These are phyloP conservation scores for Suillus fuscotomentosus DNA, from an alignment of 768 basidiomycete genomes.

Conservation along the genomic window DNA sequence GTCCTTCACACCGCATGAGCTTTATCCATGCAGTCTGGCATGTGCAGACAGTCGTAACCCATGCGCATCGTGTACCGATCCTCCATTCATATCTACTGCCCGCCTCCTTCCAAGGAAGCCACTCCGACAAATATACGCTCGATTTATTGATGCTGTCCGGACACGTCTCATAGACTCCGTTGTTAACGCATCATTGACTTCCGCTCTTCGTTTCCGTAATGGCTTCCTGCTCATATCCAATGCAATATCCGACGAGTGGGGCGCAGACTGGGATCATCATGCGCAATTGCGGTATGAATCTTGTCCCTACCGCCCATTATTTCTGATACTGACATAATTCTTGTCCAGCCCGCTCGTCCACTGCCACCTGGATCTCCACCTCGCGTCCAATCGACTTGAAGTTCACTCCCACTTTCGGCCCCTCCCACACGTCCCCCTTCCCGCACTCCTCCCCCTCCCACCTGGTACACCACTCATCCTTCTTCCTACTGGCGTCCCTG, in stretches of 20 bases:
- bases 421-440: slow-evolving; percentile 58
- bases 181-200: slow-evolving; percentile 40
- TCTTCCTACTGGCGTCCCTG: slow-evolving; percentile 69
- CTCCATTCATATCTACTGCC: slow-evolving; percentile 28
- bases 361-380: slow-evolving; percentile 57
- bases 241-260: slow-evolving; percentile 55
- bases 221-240: slow-evolving; percentile 61
- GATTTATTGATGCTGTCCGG: slow-evolving; percentile 66
- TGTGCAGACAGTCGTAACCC: slow-evolving; percentile 41
- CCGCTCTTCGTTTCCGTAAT: slow-evolving; percentile 49
- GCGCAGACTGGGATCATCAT: slow-evolving; percentile 59
- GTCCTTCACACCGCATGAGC: slow-evolving; percentile 44
- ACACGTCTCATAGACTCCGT: slow-evolving; percentile 51
- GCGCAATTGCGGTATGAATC: slow-evolving; percentile 43
- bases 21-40: slow-evolving; percentile 54
- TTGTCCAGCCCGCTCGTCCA: slow-evolving; percentile 53
- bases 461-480: slow-evolving; percentile 68
- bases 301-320: neutral
- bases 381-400: slow-evolving; percentile 47
- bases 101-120: slow-evolving; percentile 45
- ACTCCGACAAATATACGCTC: slow-evolving; percentile 38
- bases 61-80: slow-evolving; percentile 36
- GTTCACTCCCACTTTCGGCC: slow-evolving; percentile 61
- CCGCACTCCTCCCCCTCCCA: slow-evolving; percentile 38
- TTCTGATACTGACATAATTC: slow-evolving; percentile 12